Evolutionary conservation across 164 flowering plant genomes (phyloP), one percentile per base, ranked within the genome.

Genomic region (Vitis cinerea): DNA sequence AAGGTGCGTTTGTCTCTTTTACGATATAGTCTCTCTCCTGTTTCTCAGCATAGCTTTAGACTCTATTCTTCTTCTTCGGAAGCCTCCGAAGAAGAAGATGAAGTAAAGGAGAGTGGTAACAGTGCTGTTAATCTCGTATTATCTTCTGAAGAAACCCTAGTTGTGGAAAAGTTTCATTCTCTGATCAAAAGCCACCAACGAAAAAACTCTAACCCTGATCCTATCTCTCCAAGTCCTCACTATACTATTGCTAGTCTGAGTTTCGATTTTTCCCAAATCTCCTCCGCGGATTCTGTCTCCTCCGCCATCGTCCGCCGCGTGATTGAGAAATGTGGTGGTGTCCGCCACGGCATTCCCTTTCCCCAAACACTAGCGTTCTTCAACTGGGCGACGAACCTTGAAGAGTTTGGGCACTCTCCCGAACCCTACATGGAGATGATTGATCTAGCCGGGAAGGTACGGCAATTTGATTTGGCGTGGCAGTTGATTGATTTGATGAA

Each of bases 311-410:
- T 86, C 63, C 70, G 74, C 63, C 78, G 56, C 56, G 98, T 94
- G 14, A 71, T 94, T 60, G 87, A 87, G 56, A 83, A 75, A 74
- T 90, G 86, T 68, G 86, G 84, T 7, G 74, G 76, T 5, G 78
- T 82, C 23, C 97, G 97, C 75, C 91, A 87, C 61, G 96, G 97
- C 19, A 85, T 88, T 53, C 99, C 99, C 19, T 82, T 91, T 65
- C 74, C 74, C 64, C 94, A 87, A 66, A 68, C 87, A 49, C 86
- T 95, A 0, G 80, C 93, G 12, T 90, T 95, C 83, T 95, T 95
- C 87, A 91, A 92, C 57, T 95, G 97, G 98, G 97, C 83, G 50
- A 73, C 79, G 13, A 64, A 52, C 14, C 72, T 16, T 8, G 73
- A 75, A 37, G 74, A 65, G 47, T 74, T 73, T 69, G 61, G 57